A percentile compares a stretch with the other conserved stretches of the same genome.
Conservation (phyloP, 129 eudicot species). For the Ambrosia artemisiifolia region DNA sequence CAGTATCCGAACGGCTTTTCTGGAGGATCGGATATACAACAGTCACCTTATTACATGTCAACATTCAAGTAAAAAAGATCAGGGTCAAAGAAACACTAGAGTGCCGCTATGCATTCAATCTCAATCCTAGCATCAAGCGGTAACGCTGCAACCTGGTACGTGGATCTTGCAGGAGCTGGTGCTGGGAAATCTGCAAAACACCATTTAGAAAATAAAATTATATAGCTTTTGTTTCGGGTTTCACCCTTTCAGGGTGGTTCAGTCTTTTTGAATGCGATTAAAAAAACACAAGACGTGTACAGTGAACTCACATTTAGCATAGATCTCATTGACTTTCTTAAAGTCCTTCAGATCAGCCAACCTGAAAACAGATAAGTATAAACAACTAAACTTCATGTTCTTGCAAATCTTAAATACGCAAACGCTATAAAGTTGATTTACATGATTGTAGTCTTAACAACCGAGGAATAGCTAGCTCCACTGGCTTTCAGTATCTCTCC, state of each 20-base stretch:
- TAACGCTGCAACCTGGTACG: conserved; percentile 94
- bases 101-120: conserved; percentile 84
- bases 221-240: not conserved
- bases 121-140: conserved; percentile 87
- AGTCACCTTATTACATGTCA: conserved; percentile 23
- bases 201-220: not conserved
- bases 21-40: conserved; percentile 14
- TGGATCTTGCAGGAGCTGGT: conserved; percentile 92
- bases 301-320: conserved; percentile 82
- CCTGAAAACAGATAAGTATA: conserved; percentile 42
- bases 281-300: not conserved
- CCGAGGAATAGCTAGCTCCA: conserved; percentile 89
- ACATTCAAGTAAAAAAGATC: not conserved
- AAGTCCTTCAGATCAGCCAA: conserved; percentile 95
- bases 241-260: not conserved
- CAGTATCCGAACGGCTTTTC: not conserved
- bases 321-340: conserved; percentile 89
- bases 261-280: not conserved
- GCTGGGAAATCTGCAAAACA: conserved; percentile 67
- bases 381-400: not conserved
- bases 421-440: conserved; percentile 15
- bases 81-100: conserved; percentile 25
- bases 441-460: conserved; percentile 95
- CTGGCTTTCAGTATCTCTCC: conserved; percentile 94
- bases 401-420: not conserved